phyloP scores from a whole-genome alignment of 768 basidiomycete genomes.

The Dioszegia aurantiaca region DNA sequence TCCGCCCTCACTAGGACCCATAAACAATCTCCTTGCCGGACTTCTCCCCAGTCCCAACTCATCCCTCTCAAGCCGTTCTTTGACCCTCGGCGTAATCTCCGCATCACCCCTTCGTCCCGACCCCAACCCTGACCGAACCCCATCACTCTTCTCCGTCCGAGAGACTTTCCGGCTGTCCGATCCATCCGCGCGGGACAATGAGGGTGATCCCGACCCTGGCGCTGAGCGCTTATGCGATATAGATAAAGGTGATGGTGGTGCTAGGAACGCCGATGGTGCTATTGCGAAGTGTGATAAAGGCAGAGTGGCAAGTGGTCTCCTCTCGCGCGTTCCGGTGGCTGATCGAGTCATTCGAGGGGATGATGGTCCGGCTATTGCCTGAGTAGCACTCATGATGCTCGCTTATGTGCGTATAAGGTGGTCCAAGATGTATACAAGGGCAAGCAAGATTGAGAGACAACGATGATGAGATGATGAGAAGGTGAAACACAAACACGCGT shows the following conservation, averaged over 20 bases:
- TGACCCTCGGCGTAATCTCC: constrained; percentile 33
- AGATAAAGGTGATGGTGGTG: constrained; percentile 6
- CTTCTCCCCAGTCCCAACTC: constrained; percentile 37
- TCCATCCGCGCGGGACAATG: background rate
- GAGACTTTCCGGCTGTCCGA: constrained; percentile 1
- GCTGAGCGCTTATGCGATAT: constrained; percentile 2
- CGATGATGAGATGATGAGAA: background rate
- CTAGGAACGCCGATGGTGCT: background rate
- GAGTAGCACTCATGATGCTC: background rate
- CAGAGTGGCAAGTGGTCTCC: constrained; percentile 6
- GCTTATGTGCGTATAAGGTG: background rate
- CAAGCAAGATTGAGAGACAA: background rate
- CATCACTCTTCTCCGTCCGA: background rate
- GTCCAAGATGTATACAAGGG: background rate
- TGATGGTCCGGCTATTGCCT: background rate
- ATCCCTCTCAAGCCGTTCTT: constrained; percentile 28
- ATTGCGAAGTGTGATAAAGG: constrained; percentile 4
- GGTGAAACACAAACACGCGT: background rate
- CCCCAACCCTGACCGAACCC: background rate
- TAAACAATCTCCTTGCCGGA: constrained; percentile 41
- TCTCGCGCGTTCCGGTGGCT: background rate
- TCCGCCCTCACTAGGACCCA: background rate
- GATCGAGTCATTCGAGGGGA: background rate
- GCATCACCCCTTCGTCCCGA: constrained; percentile 4
- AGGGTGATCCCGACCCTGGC: background rate